A percentile compares a stretch with the other conserved stretches of the same genome.
These are phyloP conservation scores for Aegilops longissima DNA, from an alignment of 176 grass and related monocot genomes.

Conservation along the genomic window DNA sequence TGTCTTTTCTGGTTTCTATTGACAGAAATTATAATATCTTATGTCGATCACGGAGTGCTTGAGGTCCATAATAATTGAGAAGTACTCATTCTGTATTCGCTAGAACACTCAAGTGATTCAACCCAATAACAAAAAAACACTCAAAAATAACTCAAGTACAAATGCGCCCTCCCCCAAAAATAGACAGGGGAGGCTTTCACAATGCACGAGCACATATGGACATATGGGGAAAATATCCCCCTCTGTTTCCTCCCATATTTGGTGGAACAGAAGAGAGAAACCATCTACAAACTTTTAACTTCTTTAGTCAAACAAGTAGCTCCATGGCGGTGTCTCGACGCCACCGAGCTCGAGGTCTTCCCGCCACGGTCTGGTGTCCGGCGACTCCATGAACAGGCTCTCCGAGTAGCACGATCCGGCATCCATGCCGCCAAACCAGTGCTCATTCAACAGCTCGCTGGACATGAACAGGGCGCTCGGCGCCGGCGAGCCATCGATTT, in stretches of 20 bases:
- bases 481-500: not conserved
- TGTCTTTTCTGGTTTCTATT: too few species aligned
- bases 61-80: not conserved
- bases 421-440: conserved; percentile 33
- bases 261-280: not conserved
- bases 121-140: too few species aligned
- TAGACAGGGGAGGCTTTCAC: not conserved
- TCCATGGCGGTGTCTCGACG: conserved; percentile 37
- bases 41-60: not conserved
- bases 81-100: not conserved
- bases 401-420: conserved; percentile 49
- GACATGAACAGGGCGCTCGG: not conserved
- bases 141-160: not conserved
- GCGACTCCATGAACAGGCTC: conserved; percentile 50
- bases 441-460: not conserved
- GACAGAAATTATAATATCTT: not conserved
- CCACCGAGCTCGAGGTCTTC: conserved; percentile 11
- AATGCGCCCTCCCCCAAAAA: not conserved
- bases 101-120: not conserved
- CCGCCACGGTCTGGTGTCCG: not conserved
- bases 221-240: not conserved
- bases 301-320: conserved; percentile 18
- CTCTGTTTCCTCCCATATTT: not conserved
- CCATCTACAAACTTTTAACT: not conserved
- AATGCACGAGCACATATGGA: not conserved